Evolutionary conservation across 140 eudicot species (phyloP), one percentile per base, ranked within the genome.

Genomic region (Cichorium intybus): DNA sequence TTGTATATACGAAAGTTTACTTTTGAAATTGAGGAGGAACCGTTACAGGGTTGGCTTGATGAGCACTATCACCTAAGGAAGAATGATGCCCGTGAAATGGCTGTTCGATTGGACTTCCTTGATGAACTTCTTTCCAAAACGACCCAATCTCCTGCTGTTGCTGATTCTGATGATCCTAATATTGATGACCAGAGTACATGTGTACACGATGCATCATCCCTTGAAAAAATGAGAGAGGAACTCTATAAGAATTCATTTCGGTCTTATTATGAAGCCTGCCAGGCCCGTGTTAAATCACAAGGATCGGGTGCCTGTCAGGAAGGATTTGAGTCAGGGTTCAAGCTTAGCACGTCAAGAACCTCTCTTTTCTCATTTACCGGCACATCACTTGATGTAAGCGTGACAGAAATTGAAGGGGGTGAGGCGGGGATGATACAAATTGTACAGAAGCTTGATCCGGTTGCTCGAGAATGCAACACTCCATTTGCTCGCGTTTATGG

Each of bases 1-100:
- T 79, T 87, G 67, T 78, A 75, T 75, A 79, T 87, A 43, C 82
- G 85, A 22, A 91, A 91, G 66, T 66, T 91, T 31, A 87, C 86
- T 12, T 83, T 77, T 80, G 96, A 91, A 71, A 82, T 91, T 34
- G 97, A 91, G 80, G 97, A 91, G 75, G 96, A 91, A 72, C 96
- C 97, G 7, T 23, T 91, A 48, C 97, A 91, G 65, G 97, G 97
- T 49, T 91, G 97, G 97, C 96, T 91, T 71, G 97, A 91, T 77
- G 97, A 91, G 69, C 97, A 85, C 69, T 87, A 76, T 73, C 83
- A 73, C 39, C 85, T 91, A 50, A 69, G 90, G 74, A 91, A 80
- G 78, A 80, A 80, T 14, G 95, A 87, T 73, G 97, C 97, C 62
- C 83, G 74, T 78, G 96, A 91, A 72, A 58, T 82, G 73, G 97